Conservation (phyloP, 495 filamentous ascomycete species). For the Penicillium bovifimosum region DNA sequence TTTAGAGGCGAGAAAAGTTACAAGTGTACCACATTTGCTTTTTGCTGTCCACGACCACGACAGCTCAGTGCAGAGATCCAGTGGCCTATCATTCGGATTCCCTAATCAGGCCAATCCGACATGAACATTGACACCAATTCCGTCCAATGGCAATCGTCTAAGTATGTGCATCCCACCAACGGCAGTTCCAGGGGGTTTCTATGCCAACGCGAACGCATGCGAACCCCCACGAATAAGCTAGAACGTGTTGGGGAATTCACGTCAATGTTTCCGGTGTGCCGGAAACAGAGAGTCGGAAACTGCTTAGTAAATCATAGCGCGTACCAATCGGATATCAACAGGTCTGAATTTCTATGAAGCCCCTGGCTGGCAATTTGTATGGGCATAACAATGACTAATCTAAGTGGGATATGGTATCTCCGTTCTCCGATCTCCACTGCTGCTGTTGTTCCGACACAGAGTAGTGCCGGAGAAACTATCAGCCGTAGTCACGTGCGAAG, state of each 20-base stretch:
- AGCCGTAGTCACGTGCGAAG: background rate
- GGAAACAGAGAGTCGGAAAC: too few species aligned
- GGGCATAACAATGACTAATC: too few species aligned
- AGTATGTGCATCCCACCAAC: background rate
- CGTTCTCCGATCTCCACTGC: too few species aligned
- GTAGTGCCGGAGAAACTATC: background rate
- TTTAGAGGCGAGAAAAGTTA: background rate
- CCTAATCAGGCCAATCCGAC: slow-evolving; percentile 14
- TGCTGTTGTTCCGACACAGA: too few species aligned
- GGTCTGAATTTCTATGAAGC: too few species aligned
- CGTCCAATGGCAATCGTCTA: background rate
- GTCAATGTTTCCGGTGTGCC: slow-evolving; percentile 9
- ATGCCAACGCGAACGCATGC: background rate
- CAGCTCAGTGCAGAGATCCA: background rate
- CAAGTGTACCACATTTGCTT: too few species aligned
- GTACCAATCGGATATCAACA: too few species aligned
- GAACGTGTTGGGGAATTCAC: background rate
- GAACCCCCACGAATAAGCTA: background rate
- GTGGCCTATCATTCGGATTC: slow-evolving; percentile 6
- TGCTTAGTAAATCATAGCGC: too few species aligned
- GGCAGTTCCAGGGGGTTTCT: background rate
- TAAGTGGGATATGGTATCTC: too few species aligned
- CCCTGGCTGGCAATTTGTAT: too few species aligned
- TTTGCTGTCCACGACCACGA: background rate
- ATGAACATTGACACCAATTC: background rate